Evolutionary conservation across 768 basidiomycete genomes (phyloP).

Genomic region (Gyrodon lividus): DNA sequence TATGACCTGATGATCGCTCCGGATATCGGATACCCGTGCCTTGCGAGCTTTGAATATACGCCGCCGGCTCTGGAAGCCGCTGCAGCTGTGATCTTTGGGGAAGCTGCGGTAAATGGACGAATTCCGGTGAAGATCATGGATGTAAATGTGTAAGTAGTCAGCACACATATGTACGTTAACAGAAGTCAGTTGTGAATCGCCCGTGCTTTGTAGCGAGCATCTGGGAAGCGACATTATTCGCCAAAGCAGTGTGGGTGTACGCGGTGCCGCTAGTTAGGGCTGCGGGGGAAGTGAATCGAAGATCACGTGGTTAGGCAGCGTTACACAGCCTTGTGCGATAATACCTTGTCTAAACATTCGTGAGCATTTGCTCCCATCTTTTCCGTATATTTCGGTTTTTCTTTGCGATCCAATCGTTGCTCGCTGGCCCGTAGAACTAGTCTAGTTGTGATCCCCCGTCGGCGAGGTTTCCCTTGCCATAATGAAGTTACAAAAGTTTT

Average conservation of each 20-base stretch:
- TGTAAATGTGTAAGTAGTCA: not conserved
- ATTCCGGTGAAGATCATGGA: constrained; percentile 15
- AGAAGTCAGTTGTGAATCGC: not conserved
- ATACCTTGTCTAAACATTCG: not conserved
- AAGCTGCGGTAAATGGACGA: constrained; percentile 1
- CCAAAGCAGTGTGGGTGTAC: too few species aligned
- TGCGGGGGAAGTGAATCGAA: too few species aligned
- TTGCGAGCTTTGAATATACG: constrained; percentile 64
- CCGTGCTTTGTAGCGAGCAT: not conserved
- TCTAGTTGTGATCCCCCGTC: not conserved
- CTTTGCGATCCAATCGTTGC: not conserved
- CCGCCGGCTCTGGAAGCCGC: constrained; percentile 46
- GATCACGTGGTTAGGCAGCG: not conserved
- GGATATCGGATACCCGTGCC: constrained; percentile 33
- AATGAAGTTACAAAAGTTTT: constrained; percentile 59
- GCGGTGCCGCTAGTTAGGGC: too few species aligned
- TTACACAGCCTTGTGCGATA: constrained; percentile 11
- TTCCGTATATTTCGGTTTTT: not conserved
- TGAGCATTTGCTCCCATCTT: constrained; percentile 3
- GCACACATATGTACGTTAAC: not conserved
- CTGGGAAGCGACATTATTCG: too few species aligned
- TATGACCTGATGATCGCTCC: constrained; percentile 49
- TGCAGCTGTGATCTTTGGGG: constrained; percentile 44
- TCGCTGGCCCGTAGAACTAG: not conserved
- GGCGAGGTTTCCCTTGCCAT: constrained; percentile 6